Conservation (phyloP, 1,284 basidiomycete species). For the Rhizoctonia solani region DNA sequence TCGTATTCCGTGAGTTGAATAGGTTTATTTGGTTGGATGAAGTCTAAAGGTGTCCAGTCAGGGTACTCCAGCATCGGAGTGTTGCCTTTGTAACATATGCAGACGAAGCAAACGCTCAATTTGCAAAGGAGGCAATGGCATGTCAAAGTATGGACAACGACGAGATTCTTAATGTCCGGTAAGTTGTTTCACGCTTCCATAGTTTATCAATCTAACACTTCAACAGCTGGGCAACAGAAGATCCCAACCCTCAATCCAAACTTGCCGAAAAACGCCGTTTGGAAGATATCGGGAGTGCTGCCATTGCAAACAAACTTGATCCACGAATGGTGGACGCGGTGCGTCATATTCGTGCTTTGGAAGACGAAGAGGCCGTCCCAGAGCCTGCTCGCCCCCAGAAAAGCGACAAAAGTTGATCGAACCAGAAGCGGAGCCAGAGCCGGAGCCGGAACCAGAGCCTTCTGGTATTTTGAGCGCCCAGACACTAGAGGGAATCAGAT, state of each 20-base stretch:
- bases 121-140: slow-evolving; percentile 99
- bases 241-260: slow-evolving; percentile 89
- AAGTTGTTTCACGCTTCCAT: not conserved
- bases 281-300: slow-evolving; percentile 79
- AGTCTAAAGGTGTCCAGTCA: slow-evolving; percentile 56
- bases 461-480: slow-evolving; percentile 73
- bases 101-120: slow-evolving; percentile 85
- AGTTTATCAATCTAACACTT: too few species aligned
- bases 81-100: slow-evolving; percentile 98
- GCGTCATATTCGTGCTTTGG: slow-evolving; percentile 76
- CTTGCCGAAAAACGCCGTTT: slow-evolving; percentile 80
- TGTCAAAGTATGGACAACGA: slow-evolving; percentile 97
- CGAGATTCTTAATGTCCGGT: slow-evolving; percentile 95
- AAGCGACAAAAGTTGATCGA: slow-evolving; percentile 41
- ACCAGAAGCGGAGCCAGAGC: slow-evolving; percentile 41
- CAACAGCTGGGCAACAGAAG: slow-evolving; percentile 93
- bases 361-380: slow-evolving; percentile 62
- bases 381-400: slow-evolving; percentile 40
- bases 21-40: not conserved
- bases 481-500: slow-evolving; percentile 82
- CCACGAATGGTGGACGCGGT: slow-evolving; percentile 85
- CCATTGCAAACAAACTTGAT: slow-evolving; percentile 79
- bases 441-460: slow-evolving; percentile 44
- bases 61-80: slow-evolving; percentile 89
- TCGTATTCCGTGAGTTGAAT: slow-evolving; percentile 78